Percentiles rank a stretch among this genome's conserved stretches.
phyloP scores from a whole-genome alignment of 306 rosid genomes.

The Datisca glomerata region DNA sequence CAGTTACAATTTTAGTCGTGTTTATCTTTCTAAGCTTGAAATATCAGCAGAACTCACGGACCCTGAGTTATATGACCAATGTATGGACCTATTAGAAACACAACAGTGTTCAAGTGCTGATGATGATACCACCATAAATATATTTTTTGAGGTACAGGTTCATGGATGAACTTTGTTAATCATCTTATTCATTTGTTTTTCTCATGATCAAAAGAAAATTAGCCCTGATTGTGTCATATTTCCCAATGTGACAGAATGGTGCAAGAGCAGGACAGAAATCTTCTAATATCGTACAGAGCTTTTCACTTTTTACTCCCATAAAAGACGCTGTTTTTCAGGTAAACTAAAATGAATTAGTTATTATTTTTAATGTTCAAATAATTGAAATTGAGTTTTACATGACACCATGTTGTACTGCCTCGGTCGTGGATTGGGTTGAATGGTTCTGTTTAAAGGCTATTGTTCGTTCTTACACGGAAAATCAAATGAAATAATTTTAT shows the following conservation, averaged over 20 bases:
- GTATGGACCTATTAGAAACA: neutral
- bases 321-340: constrained; percentile 70
- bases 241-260: constrained; percentile 44
- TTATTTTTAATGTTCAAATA: too few species aligned
- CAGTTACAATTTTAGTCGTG: constrained; percentile 36
- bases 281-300: constrained; percentile 22
- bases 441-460: too few species aligned
- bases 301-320: constrained; percentile 44
- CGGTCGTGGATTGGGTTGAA: too few species aligned
- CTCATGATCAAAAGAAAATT: constrained; percentile 4
- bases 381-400: too few species aligned
- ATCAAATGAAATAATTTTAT: too few species aligned
- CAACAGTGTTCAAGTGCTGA: constrained; percentile 13
- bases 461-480: too few species aligned
- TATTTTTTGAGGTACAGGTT: constrained; percentile 45
- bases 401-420: too few species aligned
- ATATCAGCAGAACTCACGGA: neutral
- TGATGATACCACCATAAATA: constrained; percentile 27
- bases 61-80: neutral
- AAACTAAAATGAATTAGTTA: too few species aligned
- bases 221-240: neutral
- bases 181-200: too few species aligned
- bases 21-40: constrained; percentile 28
- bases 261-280: constrained; percentile 31
- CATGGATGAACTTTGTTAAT: constrained; percentile 4